Evolutionary conservation across 768 basidiomycete species (phyloP), one percentile per base, ranked within the genome.

Genomic region (Termitomyces sp.): DNA sequence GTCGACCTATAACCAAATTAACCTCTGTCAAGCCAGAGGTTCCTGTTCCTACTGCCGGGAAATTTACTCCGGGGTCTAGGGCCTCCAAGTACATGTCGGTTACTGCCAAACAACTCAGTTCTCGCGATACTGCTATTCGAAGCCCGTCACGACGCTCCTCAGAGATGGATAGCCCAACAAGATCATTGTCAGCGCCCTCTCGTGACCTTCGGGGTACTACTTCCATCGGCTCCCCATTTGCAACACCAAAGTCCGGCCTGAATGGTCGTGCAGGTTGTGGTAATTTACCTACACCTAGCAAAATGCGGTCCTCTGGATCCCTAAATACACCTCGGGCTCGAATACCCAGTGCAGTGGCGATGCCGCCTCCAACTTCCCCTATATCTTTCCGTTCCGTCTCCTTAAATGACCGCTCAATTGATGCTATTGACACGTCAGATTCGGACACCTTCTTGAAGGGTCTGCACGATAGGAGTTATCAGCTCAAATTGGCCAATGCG

Each of bases 51-150:
- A 64, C 74, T 27, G 64, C 71, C 6, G 71, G 76, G 67, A 74
- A 75, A 63, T 86, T 95, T 58, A 92, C 93, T 3, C 86, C 85
- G 6, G 93, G 93, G 3, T 92, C 92, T 3, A 79, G 93, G 47
- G 93, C 93, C 11, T 88, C 89, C 45, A 90, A 88, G 70, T 95
- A 94, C 68, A 77, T 88, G 34, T 84, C 86, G 16, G 84, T 94
- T 82, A 95, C 91, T 1, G 93, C 93, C 0, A 84, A 88, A 67
- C 90, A 93, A 64, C 80, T 95, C 59, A 84, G 71, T 67, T 81
- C 77, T 24, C 81, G 81, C 53, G 73, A 73, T 58, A 61, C 66
- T 47, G 62, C 60, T 47, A 56, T 67, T 36, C 61, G 67, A 36
- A 75, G 68, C 39, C 85, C 75, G 41, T 57, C 71, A 1, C 68